Evolutionary conservation across 768 basidiomycete genomes (phyloP), one percentile per base, ranked within the genome.

Genomic region (Ephemerocybe angulata): DNA sequence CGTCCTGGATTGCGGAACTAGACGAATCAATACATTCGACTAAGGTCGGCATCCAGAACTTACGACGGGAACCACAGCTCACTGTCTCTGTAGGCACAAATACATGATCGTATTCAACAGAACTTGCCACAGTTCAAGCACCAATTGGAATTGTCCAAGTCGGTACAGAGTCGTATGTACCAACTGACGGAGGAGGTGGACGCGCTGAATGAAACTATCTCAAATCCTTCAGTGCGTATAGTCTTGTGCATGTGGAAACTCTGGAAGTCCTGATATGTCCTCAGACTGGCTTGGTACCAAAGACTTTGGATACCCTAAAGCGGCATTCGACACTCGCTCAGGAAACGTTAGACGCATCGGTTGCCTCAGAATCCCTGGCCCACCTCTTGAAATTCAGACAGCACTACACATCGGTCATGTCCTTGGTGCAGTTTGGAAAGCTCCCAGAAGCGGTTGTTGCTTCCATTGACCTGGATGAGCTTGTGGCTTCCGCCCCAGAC

Each of bases 1-100:
- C 79, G 28, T 84, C 83, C 54, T 93, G 90, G 88, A 71, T 90
- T 35, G 65, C 71, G 1, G 87, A 90, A 64, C 76, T 96, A 27
- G 84, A 94, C 60, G 77, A 80, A 43, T 83, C 85, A 12, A 88
- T 94, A 56, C 70, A 71, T 22, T 72, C 74, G 31, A 90, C 88
- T 11, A 89, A 90, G 76, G 93, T 57, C 49, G 33, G 50, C 30
- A 50, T 48, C 43, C 38, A 57, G 25, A 29, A 25, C 50, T 30
- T 57, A 6, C n/a, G 30, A 52, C 30, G 7, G 25, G 17, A 24
- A 38, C 10, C 1, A 6, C 19, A 8, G 8, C 24, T 29, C 35
- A 44, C 28, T 33, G 61, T 52, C 55, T 60, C 42, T 58, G 35
- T 69, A 93, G 84, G 72, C 76, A 62, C 80, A 76, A 62, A 84